Conservation (phyloP, 331 rosid species). For the Ulmus americana region DNA sequence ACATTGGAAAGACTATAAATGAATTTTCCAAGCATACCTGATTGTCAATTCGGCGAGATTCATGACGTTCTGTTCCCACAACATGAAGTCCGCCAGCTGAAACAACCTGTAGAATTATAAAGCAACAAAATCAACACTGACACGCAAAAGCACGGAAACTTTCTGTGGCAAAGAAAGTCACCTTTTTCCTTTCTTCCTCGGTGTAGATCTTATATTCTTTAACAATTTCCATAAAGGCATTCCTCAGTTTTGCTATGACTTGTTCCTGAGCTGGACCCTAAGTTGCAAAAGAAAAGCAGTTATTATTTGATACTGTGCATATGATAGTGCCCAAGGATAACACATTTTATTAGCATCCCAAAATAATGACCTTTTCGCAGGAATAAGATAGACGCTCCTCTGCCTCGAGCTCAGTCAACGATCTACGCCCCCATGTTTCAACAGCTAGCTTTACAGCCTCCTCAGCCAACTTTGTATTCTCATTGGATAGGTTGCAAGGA, state of each 20-base stretch:
- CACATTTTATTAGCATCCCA: background rate
- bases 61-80: slow-evolving; percentile 93
- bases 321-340: background rate
- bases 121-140: slow-evolving; percentile 23
- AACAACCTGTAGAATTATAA: slow-evolving; percentile 54
- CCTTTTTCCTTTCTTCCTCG: slow-evolving; percentile 86
- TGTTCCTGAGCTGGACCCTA: slow-evolving; percentile 93
- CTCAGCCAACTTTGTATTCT: slow-evolving; percentile 59
- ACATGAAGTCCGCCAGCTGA: slow-evolving; percentile 96
- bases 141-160: slow-evolving; percentile 16
- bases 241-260: slow-evolving; percentile 71
- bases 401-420: slow-evolving; percentile 90
- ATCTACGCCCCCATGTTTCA: slow-evolving; percentile 79
- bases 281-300: slow-evolving; percentile 12
- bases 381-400: slow-evolving; percentile 95
- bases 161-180: slow-evolving; percentile 24
- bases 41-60: slow-evolving; percentile 87
- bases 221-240: slow-evolving; percentile 67
- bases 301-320: background rate
- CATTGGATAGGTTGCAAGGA: slow-evolving; percentile 71
- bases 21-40: slow-evolving; percentile 48
- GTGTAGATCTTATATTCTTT: slow-evolving; percentile 81
- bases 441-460: slow-evolving; percentile 75
- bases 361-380: slow-evolving; percentile 70
- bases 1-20: background rate